Evolutionary conservation across 208 protist species (phyloP), one percentile per base, ranked within the genome.

Genomic region (Angomonas ambiguus): DNA sequence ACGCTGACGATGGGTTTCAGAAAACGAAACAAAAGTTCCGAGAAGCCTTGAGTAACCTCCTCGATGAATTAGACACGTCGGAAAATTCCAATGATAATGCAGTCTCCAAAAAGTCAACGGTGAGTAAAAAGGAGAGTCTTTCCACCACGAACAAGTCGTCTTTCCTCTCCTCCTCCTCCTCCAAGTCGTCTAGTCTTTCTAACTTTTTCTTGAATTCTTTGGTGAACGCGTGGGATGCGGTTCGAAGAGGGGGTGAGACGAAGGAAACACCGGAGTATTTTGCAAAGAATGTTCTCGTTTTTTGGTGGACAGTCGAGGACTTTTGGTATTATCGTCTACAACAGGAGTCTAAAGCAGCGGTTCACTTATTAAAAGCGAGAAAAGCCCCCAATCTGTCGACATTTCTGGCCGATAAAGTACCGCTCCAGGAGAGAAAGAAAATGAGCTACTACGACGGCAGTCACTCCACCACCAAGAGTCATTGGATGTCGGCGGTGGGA

Each of bases 251-350:
- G 11, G 82, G 69, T 22, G 71, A 71, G 1, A 68, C 38, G 10
- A 32, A 48, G 13, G 65, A 74, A 61, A 79, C 77, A 4, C 68
- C 77, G 38, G 67, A 73, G 63, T 74, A 72, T 41, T 81, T 83
- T 48, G 68, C 74, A 1, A 53, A 64, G 38, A 85, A 67, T 31
- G 73, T 73, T 27, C 59, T 85, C 32, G 51, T 83, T 22, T 72
- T 80, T 34, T 88, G 83, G 83, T 85, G 79, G 79, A 51, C 69
- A 5, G 76, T 80, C 25, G 83, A 88, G 71, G 58, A 63, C 55
- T 65, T 72, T 59, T 62, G 11, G 57, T 25, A 2, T 32, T 22
- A 10, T 53, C 33, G 28, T 11, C 69, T 53, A 32, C 31, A 22
- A 11, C 51, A 5, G 2, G 16, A 28, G 61, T 51, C 0, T 51